phyloP scores from a whole-genome alignment of 192 early-diverging fungal species.

The Martensiomyces pterosporus region DNA sequence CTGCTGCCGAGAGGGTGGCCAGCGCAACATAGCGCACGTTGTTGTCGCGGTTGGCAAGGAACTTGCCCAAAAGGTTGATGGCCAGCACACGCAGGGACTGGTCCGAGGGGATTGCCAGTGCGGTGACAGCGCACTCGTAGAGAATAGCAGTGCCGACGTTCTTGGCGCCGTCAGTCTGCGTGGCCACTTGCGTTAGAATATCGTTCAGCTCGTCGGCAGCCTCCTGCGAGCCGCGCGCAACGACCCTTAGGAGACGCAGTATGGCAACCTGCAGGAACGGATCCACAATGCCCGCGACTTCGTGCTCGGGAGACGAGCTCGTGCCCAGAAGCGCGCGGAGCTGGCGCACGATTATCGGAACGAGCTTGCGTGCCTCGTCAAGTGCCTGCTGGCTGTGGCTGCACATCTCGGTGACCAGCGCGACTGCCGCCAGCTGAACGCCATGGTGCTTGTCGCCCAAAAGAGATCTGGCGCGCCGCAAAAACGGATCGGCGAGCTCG shows the following conservation, averaged over 20 bases:
- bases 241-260: conserved; percentile 80
- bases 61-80: conserved; percentile 96
- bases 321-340: conserved; percentile 82
- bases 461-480: conserved; percentile 64
- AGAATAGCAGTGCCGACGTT: conserved; percentile 98
- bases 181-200: conserved; percentile 94
- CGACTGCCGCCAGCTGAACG: conserved; percentile 86
- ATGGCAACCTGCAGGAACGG: conserved; percentile 97
- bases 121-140: conserved; percentile 96
- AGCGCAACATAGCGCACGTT: conserved; percentile 99
- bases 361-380: conserved; percentile 69
- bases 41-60: conserved; percentile 92
- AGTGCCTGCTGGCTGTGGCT: conserved; percentile 62
- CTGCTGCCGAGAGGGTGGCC: conserved; percentile 90
- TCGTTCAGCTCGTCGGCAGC: conserved; percentile 94
- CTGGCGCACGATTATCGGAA: conserved; percentile 81
- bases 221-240: conserved; percentile 77
- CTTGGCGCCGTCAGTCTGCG: conserved; percentile 87
- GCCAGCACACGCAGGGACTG: conserved; percentile 87
- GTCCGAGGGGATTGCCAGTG: conserved; percentile 92
- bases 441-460: conserved; percentile 94
- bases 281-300: conserved; percentile 94
- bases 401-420: conserved; percentile 90
- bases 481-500: conserved; percentile 85
- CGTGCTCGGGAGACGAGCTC: conserved; percentile 89